Base-by-base conservation (phyloP, 164 flowering plant species). In the Umbilicus rupestris region DNA sequence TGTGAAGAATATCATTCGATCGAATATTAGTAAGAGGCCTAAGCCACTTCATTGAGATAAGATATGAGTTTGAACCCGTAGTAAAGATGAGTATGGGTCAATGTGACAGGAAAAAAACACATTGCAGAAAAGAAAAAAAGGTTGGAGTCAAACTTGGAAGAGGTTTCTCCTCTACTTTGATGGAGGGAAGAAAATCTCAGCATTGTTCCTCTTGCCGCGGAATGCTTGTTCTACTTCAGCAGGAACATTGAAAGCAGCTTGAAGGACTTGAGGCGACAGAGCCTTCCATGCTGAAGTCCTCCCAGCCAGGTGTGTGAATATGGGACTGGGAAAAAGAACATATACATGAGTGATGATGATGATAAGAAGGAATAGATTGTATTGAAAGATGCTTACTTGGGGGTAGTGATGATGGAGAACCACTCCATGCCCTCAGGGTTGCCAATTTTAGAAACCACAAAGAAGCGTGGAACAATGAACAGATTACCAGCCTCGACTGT, bases 161-260 rank as follows among this genome's bases (percentile, higher is more conserved):
- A 15, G 28, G 10, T 42, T 41, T 47, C 78, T 33, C 71, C 78
- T 33, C 71, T 66, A 86, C 45, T 80, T 84, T 15, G 90, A 70
- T 4, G 90, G 85, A 42, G 88, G 81, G 73, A 89, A 89, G 86
- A 89, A 89, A 68, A 84, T 82, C 19, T 67, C 88, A 55, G 73
- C 83, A 1, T 64, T 26, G 37, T 64, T 78, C 76, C 96, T 81
- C 81, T 86, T 85, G 0, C 89, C 82, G 26, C 85, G 74, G 82
- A 87, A 83, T n/a, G 22, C 76, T 71, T 86, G 66, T 77, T 89
- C 91, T 1, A 78, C 64, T 1, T 84, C 87, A 0, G 87, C 65
- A 11, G 68, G 7, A 29, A 88, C 89, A 46, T 79, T 82, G 81
- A 90, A 85, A 7, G 92, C 63, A 1, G 90, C 94, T 65, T 80